phyloP scores from a whole-genome alignment of 2,329 filamentous ascomycete genomes.

The Fusarium sp. region DNA sequence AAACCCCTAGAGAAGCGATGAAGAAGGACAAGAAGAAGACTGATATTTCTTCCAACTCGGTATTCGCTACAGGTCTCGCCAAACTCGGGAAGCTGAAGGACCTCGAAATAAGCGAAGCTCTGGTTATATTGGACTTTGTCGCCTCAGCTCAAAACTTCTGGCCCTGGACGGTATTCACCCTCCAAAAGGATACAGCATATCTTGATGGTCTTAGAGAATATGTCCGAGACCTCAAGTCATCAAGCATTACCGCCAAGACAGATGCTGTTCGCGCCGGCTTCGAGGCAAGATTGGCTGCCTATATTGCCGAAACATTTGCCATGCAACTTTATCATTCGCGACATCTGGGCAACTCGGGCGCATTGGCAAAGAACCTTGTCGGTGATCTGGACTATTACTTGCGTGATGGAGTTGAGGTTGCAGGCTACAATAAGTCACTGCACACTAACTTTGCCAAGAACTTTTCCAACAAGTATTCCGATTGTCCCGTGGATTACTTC shows the following conservation, averaged over 20 bases:
- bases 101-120: slow-evolving; percentile 70
- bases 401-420: slow-evolving; percentile 79
- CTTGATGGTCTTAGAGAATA: slow-evolving; percentile 77
- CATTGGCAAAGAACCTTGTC: slow-evolving; percentile 75
- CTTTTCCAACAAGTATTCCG: slow-evolving; percentile 78
- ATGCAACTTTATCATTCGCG: slow-evolving; percentile 90
- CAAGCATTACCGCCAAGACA: slow-evolving; percentile 61
- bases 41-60: slow-evolving; percentile 64
- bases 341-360: slow-evolving; percentile 72
- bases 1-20: slow-evolving; percentile 79
- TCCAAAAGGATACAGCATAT: slow-evolving; percentile 78
- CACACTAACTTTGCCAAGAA: slow-evolving; percentile 88
- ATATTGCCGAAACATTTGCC: slow-evolving; percentile 86
- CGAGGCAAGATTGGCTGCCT: slow-evolving; percentile 77
- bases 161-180: slow-evolving; percentile 89
- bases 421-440: slow-evolving; percentile 85
- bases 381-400: slow-evolving; percentile 81
- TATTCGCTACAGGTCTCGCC: slow-evolving; percentile 78
- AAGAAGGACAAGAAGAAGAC: slow-evolving; percentile 63
- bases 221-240: slow-evolving; percentile 66
- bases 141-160: slow-evolving; percentile 91
- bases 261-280: slow-evolving; percentile 66
- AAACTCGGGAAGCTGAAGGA: slow-evolving; percentile 72
- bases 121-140: slow-evolving; percentile 86
- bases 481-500: slow-evolving; percentile 78